Conservation (phyloP, 2,329 filamentous ascomycete genomes). For the Fusarium oligoseptatum region DNA sequence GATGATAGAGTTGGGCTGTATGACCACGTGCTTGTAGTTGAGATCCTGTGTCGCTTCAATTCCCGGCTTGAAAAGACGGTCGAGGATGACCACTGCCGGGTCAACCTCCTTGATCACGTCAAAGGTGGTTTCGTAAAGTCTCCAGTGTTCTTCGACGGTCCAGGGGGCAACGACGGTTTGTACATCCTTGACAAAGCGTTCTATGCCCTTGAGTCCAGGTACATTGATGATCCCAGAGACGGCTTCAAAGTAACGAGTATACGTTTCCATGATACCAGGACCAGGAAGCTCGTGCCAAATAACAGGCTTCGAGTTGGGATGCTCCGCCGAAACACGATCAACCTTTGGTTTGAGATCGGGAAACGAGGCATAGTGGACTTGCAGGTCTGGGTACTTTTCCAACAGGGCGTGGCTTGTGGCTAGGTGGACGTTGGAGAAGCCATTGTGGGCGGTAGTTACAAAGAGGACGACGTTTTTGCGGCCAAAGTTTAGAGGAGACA, state of each 20-base stretch:
- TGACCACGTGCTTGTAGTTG: slow-evolving; percentile 51
- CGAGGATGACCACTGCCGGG: slow-evolving; percentile 51
- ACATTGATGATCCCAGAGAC: slow-evolving; percentile 33
- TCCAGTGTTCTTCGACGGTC: slow-evolving; percentile 48
- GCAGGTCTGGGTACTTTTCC: slow-evolving; percentile 47
- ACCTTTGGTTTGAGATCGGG: slow-evolving; percentile 28
- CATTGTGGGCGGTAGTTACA: slow-evolving; percentile 49
- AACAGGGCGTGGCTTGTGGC: slow-evolving; percentile 52
- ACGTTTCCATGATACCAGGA: slow-evolving; percentile 19
- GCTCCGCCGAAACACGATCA: slow-evolving; percentile 29
- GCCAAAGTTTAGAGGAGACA: not conserved
- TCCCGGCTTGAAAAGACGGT: slow-evolving; percentile 47
- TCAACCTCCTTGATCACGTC: slow-evolving; percentile 49
- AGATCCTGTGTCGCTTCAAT: slow-evolving; percentile 40
- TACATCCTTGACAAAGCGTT: slow-evolving; percentile 28
- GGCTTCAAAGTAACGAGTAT: slow-evolving; percentile 20
- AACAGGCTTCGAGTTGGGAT: slow-evolving; percentile 26
- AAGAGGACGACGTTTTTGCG: slow-evolving; percentile 52
- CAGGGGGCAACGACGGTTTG: slow-evolving; percentile 46
- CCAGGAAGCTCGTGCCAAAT: slow-evolving; percentile 45
- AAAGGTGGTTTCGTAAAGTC: slow-evolving; percentile 43
- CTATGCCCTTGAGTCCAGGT: slow-evolving; percentile 38
- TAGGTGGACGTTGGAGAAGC: slow-evolving; percentile 54
- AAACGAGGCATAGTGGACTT: slow-evolving; percentile 54
- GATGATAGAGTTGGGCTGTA: slow-evolving; percentile 60